Conservation (phyloP, 176 grass and related monocot genomes). For the bread wheat (Triticum aestivum) region DNA sequence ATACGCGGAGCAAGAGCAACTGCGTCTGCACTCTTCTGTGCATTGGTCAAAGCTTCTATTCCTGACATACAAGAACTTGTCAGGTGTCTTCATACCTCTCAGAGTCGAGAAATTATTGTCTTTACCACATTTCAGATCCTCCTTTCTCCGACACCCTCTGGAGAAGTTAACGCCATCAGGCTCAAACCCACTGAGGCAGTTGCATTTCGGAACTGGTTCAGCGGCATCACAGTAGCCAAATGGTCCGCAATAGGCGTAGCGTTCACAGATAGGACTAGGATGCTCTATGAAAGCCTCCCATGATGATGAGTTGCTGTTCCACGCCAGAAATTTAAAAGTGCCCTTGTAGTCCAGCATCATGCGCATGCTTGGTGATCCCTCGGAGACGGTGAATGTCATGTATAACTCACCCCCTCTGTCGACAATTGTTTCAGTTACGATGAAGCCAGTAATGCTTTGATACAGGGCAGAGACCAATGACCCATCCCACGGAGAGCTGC, state of each 20-base stretch:
- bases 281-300: not conserved
- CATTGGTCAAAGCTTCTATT: constrained; percentile 33
- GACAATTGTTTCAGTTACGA: not conserved
- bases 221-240: constrained; percentile 27
- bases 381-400: not conserved
- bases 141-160: constrained; percentile 42
- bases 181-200: constrained; percentile 51
- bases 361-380: constrained; percentile 12
- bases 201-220: constrained; percentile 18
- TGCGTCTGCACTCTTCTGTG: constrained; percentile 28
- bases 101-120: not conserved
- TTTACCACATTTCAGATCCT: not conserved
- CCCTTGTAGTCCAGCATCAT: constrained; percentile 37
- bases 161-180: constrained; percentile 25
- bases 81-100: constrained; percentile 5
- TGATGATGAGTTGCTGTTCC: not conserved
- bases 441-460: not conserved
- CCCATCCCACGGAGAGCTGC: constrained; percentile 39
- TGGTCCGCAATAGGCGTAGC: constrained; percentile 24
- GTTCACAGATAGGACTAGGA: constrained; percentile 6
- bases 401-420: not conserved
- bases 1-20: constrained; percentile 61
- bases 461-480: not conserved
- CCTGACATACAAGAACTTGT: constrained; percentile 23
- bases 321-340: not conserved